These are phyloP conservation scores for Orbilia ellipsospora DNA, from an alignment of 2,329 filamentous ascomycete genomes.

Conservation along the genomic window DNA sequence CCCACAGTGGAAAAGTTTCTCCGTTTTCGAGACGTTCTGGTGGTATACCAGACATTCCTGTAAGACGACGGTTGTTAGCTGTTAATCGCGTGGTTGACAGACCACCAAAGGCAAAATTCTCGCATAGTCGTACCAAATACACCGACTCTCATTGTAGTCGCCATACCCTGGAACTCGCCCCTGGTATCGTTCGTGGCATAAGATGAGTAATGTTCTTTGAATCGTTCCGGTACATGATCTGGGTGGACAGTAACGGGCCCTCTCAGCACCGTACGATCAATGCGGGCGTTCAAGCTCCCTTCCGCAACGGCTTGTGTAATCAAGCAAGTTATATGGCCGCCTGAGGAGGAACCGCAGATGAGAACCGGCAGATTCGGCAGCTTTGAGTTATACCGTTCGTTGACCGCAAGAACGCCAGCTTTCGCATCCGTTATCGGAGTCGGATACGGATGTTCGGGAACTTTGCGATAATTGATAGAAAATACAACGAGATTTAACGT, in stretches of 20 bases:
- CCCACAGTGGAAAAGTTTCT: conserved; percentile 51
- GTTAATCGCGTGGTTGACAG: conserved; percentile 47
- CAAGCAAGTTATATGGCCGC: conserved; percentile 43
- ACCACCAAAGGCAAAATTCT: conserved; percentile 10
- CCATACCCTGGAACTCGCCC: conserved; percentile 49
- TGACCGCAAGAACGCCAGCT: conserved; percentile 35
- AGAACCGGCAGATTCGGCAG: conserved; percentile 44
- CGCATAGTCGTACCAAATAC: conserved; percentile 42
- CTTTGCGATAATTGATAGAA: conserved; percentile 55
- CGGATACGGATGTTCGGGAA: conserved; percentile 54
- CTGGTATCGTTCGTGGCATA: conserved; percentile 43
- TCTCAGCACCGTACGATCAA: conserved; percentile 39
- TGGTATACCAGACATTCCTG: conserved; percentile 47
- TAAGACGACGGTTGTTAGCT: conserved; percentile 28
- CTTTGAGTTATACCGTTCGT: conserved; percentile 40
- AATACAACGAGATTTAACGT: conserved; percentile 53
- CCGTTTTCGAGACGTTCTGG: conserved; percentile 34
- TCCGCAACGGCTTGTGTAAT: conserved; percentile 42
- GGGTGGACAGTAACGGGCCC: conserved; percentile 52
- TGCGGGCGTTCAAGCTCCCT: conserved; percentile 35
- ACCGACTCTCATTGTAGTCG: conserved; percentile 49
- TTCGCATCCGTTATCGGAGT: conserved; percentile 51
- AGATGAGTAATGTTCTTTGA: conserved; percentile 32
- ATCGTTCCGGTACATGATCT: conserved; percentile 49
- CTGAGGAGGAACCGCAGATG: conserved; percentile 51